Evolutionary conservation across 169 alveolate genomes (phyloP).

Genomic region (Cryptosporidium xiaoi): DNA sequence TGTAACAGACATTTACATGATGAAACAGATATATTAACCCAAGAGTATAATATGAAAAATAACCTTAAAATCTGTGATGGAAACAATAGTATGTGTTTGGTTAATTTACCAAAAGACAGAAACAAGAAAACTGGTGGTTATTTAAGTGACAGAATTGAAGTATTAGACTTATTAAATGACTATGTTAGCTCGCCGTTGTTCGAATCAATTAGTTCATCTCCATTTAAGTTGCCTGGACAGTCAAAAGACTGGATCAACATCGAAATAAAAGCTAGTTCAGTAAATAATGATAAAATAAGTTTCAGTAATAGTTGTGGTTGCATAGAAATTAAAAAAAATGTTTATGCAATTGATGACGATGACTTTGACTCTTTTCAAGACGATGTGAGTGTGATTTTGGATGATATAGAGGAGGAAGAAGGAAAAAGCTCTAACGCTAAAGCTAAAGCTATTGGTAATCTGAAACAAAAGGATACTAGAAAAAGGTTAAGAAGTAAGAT

Average conservation of each 20-base stretch:
- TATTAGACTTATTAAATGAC: not conserved
- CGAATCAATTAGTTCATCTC: slow-evolving; percentile 4
- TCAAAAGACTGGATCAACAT: slow-evolving; percentile 37
- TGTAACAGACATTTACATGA: slow-evolving; percentile 52
- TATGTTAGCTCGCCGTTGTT: not conserved
- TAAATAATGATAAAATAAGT: not conserved
- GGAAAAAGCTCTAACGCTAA: not conserved
- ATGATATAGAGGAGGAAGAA: not conserved
- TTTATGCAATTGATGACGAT: slow-evolving; percentile 15
- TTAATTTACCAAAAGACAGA: not conserved
- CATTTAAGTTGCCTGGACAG: slow-evolving; percentile 48
- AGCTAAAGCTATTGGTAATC: not conserved
- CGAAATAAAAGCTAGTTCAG: not conserved
- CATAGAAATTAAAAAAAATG: slow-evolving; percentile 28
- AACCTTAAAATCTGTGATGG: not conserved
- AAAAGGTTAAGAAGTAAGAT: not conserved
- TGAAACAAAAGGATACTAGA: not conserved
- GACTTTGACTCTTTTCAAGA: slow-evolving; percentile 1
- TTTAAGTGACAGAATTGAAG: not conserved
- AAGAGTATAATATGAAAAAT: slow-evolving; percentile 20
- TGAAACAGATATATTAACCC: slow-evolving; percentile 6
- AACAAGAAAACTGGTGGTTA: not conserved
- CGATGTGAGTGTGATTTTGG: not conserved
- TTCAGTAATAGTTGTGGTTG: not conserved
- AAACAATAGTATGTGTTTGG: not conserved